Evolutionary conservation across 805 yeast genomes (phyloP), one percentile per base, ranked within the genome.

Genomic region (Saccharomycodes ludwigii): DNA sequence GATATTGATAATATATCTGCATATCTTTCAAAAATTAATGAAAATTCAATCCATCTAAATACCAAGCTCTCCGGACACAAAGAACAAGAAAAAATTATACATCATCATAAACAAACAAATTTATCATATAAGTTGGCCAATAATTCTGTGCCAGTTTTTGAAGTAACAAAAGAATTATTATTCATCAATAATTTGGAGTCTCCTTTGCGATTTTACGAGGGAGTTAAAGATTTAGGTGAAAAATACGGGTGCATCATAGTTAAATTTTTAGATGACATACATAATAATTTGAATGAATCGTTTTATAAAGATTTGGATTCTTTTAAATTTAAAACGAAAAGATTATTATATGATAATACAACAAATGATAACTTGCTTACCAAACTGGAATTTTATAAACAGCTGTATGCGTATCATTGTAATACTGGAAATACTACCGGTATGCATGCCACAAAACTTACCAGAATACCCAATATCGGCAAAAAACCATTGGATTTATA

Each of bases 401-500:
- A 61, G 18, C 54, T 76, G 24, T 50, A 61, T 20, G 46, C 54
- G 6, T 70, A 65, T 40, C 73, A 68, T 32, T 34, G 40, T 19
- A 22, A 21, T 13, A 42, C 40, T 16, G 45, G 40, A 9, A 43
- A 35, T 7, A 58, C 58, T n/a, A 39, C 42, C 16, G 21, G 24
- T 5, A 28, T 24, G n/a, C 33, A 36, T 10, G 30, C 26, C 9
- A 39, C 42, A 9, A 33, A 46, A 6, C 34, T 60, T 8, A 40
- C 50, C 18, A 73, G 69, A 41, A 50, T 76, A 8, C 91, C 91
- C 1, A 64, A 69, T 42, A 72, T 79, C 18, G 83, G 79, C 43
- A 73, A 72, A 41, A 57, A 79, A 32, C 68, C 75, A 1, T 50
- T 81, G 25, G 86, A 81, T 52, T 56, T 81, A 21, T 80, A 63